Base-by-base conservation (phyloP, 768 basidiomycete genomes). In the Guyanaporus albipodus region DNA sequence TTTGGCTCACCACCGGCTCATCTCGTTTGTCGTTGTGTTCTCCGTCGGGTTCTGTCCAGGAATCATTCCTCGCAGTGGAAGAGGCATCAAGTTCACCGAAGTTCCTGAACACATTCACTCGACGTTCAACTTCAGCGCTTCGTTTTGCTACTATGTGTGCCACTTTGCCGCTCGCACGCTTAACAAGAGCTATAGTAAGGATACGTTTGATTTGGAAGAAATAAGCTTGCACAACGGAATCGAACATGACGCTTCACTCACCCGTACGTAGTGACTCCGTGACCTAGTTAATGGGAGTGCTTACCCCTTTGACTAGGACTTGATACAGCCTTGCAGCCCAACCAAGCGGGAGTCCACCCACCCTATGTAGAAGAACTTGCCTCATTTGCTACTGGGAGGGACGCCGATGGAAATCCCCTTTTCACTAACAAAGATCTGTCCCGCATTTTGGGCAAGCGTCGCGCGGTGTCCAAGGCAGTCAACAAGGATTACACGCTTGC, bases 91-190 rank as follows among this genome's bases (percentile, higher is more conserved):
- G 6, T 90, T 89, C 55, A 56, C 54, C 12, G 65, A 73, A 27
- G 42, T 79, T 32, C 60, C 53, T 4, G 28, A 40, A 4, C 64
- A 56, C 4, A 69, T 85, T 52, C 73, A 73, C 2, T 37, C 69
- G 19, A 78, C 82, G 2, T 90, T 73, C 72, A 89, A 89, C 67
- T 86, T 87, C 48, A 70, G 78, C 4, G 70, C 82, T 0, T 74
- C 78, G 1, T 86, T 87, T 69, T 81, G 78, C 55, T 73, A 69
- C 57, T 86, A 79, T 58, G 79, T 82, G 0, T 78, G 82, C 22
- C 77, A 76, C 45, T 78, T 68, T 58, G 72, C 75, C 2, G 83
- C 87, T 6, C 60, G 70, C 5, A 68, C 81, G 66, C 61, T 91
- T 44, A 69, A 72, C 6, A 81, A 74, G 50, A 73, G 67, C 23